A percentile compares a stretch with the other conserved stretches of the same genome.
Evolutionary conservation across 768 basidiomycete genomes (phyloP).

Genomic region (Calocybe gangraenosa): DNA sequence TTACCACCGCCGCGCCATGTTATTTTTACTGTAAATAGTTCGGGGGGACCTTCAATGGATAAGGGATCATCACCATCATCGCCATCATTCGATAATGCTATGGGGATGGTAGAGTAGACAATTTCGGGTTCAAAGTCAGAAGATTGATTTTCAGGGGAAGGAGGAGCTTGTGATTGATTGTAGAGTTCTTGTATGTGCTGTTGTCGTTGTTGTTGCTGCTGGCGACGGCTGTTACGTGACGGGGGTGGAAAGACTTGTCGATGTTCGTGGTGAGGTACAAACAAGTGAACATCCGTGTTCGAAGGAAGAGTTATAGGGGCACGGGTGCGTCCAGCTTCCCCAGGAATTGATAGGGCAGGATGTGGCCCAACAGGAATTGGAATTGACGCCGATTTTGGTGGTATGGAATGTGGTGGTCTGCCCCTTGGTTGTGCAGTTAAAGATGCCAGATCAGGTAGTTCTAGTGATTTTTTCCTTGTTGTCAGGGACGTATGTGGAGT

Average conservation of each 20-base stretch:
- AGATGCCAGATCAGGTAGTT: conserved; percentile 66
- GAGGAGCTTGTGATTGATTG: conserved; percentile 22
- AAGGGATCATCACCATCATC: conserved; percentile 20
- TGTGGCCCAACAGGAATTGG: conserved; percentile 30
- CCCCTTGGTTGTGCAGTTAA: conserved; percentile 23
- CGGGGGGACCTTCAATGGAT: conserved; percentile 11
- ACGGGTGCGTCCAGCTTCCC: conserved; percentile 21
- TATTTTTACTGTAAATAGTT: conserved; percentile 46
- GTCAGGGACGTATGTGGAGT: conserved; percentile 57
- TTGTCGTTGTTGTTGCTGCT: conserved; percentile 27
- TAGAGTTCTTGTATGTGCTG: conserved; percentile 45
- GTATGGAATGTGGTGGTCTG: conserved; percentile 13
- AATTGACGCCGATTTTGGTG: conserved; percentile 32
- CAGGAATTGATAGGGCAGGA: conserved; percentile 18
- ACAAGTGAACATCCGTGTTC: conserved; percentile 22
- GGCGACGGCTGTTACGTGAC: conserved; percentile 30
- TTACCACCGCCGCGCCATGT: conserved; percentile 64
- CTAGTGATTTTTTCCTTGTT: conserved; percentile 68
- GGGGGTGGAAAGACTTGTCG: conserved; percentile 22
- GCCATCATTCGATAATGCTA: conserved; percentile 38
- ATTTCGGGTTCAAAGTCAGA: conserved; percentile 50
- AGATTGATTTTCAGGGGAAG: conserved; percentile 12
- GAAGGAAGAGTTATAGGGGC: conserved; percentile 25
- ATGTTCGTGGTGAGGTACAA: conserved; percentile 13
- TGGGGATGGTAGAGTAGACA: conserved; percentile 60